phyloP scores from a whole-genome alignment of 2,329 filamentous ascomycete species.

The Phyllosticta paracitricarpa region DNA sequence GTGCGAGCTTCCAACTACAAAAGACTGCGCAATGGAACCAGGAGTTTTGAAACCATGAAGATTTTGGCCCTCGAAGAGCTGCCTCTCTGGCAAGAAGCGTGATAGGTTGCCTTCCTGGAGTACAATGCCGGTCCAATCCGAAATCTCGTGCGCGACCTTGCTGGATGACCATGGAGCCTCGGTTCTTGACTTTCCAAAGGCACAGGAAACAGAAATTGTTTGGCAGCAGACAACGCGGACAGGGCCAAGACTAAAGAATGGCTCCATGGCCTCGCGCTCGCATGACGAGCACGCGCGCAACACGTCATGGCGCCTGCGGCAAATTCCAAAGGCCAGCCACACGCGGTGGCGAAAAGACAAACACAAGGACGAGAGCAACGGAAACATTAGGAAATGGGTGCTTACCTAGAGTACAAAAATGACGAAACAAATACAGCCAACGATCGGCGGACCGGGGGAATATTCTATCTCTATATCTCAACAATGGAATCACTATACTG shows the following conservation, averaged over 20 bases:
- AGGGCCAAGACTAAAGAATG: not conserved
- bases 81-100: not conserved
- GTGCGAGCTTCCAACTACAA: not conserved
- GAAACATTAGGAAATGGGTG: not conserved
- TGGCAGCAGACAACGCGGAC: not conserved
- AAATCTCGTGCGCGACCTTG: not conserved
- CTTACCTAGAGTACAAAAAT: constrained; percentile 10
- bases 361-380: not conserved
- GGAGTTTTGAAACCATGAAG: not conserved
- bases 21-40: not conserved
- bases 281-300: not conserved
- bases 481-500: constrained; percentile 10
- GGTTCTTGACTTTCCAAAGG: not conserved
- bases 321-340: not conserved
- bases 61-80: not conserved
- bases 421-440: constrained; percentile 6
- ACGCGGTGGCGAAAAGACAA: not conserved
- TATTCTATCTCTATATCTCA: constrained; percentile 9
- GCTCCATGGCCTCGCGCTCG: not conserved
- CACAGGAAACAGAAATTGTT: not conserved
- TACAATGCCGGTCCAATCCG: not conserved
- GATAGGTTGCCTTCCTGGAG: not conserved
- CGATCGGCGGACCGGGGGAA: constrained; percentile 3
- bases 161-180: not conserved
- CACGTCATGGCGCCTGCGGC: not conserved